Evolutionary conservation across 75 land plant species (phyloP), one percentile per base, ranked within the genome.

Genomic region (Ceratopteris richardii): DNA sequence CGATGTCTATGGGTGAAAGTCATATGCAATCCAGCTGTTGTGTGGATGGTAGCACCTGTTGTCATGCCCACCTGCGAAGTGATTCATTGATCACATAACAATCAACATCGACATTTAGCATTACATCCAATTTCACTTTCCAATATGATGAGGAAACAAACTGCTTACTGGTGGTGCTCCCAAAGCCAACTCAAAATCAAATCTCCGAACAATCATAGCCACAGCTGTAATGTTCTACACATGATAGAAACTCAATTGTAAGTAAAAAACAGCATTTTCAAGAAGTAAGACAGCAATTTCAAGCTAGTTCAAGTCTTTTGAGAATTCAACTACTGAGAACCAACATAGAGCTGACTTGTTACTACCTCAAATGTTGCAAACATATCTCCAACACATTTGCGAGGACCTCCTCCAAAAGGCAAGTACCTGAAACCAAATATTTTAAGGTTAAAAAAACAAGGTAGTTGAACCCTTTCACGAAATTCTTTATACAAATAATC

Each of bases 11-110:
- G 37, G 9, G 37, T 33, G 9, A 92, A 84, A n/a, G 88, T 77
- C 93, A 92, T 84, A 27, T 73, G 58, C 58, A 92, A 65, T 0
- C 97, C 97, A 30, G 83, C 75, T 1, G 93, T 84, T 24, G 97
- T 92, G 72, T 92, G 97, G 51, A 92, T 92, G 20, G 97, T 92
- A 41, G 97, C 97, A 54, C 97, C 97, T 0, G 97, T 92, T 27
- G 93, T 87, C 97, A 92, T 87, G 44, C 44, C 68, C 48, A 87
- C 97, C 93, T 90, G 77, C 54, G 67, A 19, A 50, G 31, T 52
- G 17, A 61, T 13, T n/a, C 18, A 51, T 7, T 22, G 10, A 51
- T n/a, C n/a, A n/a, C n/a, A n/a, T n/a, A n/a, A n/a, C n/a, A n/a
- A n/a, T n/a, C n/a, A n/a, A n/a, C n/a, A n/a, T n/a, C n/a, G n/a